phyloP scores from a whole-genome alignment of 352 stramenopile genomes.

The Phytophthora megakarya region DNA sequence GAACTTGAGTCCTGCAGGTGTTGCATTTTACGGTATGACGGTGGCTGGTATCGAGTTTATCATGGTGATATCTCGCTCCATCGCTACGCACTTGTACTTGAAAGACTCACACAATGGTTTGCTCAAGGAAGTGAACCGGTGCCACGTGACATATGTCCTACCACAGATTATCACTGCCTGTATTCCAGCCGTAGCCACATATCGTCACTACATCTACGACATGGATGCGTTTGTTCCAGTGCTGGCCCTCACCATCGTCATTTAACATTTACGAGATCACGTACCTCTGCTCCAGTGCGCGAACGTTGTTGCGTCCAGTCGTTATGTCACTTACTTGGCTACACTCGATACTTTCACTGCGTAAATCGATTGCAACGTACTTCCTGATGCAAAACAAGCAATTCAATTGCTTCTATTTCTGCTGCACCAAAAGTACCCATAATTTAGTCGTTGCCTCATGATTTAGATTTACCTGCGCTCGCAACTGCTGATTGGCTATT shows the following conservation, averaged over 20 bases:
- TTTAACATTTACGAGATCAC: no score
- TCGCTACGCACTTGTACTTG: constrained; percentile 64
- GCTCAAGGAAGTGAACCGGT: constrained; percentile 48
- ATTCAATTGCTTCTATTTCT: no score
- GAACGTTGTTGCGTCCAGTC: not conserved
- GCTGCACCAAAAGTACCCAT: not conserved
- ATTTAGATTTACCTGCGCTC: not conserved
- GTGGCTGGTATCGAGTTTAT: constrained; percentile 50
- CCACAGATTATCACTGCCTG: constrained; percentile 41
- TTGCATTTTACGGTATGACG: constrained; percentile 51
- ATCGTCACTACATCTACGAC: constrained; percentile 52
- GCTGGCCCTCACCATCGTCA: constrained; percentile 45
- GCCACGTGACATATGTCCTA: constrained; percentile 62
- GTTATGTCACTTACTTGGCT: constrained; percentile 1
- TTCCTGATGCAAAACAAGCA: no score
- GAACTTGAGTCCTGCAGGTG: constrained; percentile 34
- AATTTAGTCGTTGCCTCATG: constrained; percentile 1
- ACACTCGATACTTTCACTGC: no score
- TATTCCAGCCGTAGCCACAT: constrained; percentile 51
- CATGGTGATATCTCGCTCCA: constrained; percentile 60
- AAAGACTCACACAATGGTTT: constrained; percentile 62
- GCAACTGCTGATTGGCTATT: constrained; percentile 29
- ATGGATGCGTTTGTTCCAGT: constrained; percentile 51
- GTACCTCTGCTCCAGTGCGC: not conserved
- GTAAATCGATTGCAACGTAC: no score